Evolutionary conservation across 2,329 filamentous ascomycete genomes (phyloP).

Genomic region (Monosporascus sp.): DNA sequence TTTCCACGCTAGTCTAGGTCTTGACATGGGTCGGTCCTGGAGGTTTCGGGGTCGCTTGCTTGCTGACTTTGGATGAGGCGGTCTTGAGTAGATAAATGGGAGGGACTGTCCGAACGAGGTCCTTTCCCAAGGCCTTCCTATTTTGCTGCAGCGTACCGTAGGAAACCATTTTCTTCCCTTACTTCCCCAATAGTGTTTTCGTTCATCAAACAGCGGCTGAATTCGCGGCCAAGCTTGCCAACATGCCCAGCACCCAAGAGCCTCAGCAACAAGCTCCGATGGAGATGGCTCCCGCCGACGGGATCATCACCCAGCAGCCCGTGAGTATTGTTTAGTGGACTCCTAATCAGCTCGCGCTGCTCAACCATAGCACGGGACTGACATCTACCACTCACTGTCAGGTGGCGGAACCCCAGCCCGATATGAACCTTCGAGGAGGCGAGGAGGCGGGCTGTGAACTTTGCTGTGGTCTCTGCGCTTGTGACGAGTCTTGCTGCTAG

Average conservation of each 20-base stretch:
- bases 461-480: slow-evolving; percentile 41
- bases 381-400: slow-evolving; percentile 8
- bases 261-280: slow-evolving; percentile 40
- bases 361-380: slow-evolving; percentile 4
- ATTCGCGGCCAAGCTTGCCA: background rate
- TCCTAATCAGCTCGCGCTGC: background rate
- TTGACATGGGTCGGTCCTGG: background rate
- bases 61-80: background rate
- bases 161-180: background rate
- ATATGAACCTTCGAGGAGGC: slow-evolving; percentile 38
- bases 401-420: slow-evolving; percentile 35
- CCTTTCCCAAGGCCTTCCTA: too few relatives aligned
- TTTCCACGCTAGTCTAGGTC: background rate
- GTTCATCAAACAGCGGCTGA: background rate
- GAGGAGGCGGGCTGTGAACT: slow-evolving; percentile 42
- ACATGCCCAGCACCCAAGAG: slow-evolving; percentile 35
- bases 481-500: slow-evolving; percentile 40
- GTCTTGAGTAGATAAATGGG: background rate
- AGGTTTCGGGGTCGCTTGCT: background rate
- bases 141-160: background rate
- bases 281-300: slow-evolving; percentile 29
- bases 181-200: background rate
- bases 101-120: background rate
- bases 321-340: slow-evolving; percentile 22
- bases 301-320: slow-evolving; percentile 37